Base-by-base conservation (phyloP, 2,329 filamentous ascomycete species). In the Aspergillus amoenus region DNA sequence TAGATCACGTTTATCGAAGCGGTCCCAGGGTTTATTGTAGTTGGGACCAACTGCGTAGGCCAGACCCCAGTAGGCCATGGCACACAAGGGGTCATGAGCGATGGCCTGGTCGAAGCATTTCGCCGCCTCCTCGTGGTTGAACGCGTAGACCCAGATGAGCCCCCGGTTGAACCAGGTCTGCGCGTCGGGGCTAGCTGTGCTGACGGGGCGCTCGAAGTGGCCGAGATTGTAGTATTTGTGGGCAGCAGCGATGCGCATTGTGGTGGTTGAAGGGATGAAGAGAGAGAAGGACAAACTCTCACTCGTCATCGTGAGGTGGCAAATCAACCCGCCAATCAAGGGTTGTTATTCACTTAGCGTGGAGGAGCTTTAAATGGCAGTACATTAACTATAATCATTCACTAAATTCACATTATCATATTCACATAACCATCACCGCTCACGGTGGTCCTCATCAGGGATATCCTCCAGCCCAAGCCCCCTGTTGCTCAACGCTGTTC, bases 11-110 rank as follows among this genome's bases (percentile, higher is more conserved):
- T 79, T 73, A 53, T 88, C 87, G 62, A 92, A 91, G 18, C 84
- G 79, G 24, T 84, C 82, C 90, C 90, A 92, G 0, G 89, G 86
- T 66, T 92, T 91, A 75, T 93, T 90, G 72, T 89, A 88, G 67
- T 93, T 92, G 3, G 90, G 89, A 0, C 89, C 90, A 0, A 89
- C 74, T 1, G 86, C 79, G 68, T 89, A 92, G 0, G 89, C 73
- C 8, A 76, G 61, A 1, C 74, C 74, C 74, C 74, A 77, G 57
- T 75, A 71, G 5, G 74, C 74, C 66, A 77, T 73, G 2, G 73
- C 69, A 57, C 72, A 77, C 11, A 58, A 53, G 12, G 64, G 61
- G 60, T 77, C 75, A 51, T 70, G 52, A 1, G 61, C 52, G 40
- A 76, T 71, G 15, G 71, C 74, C 22, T 68, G 67, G 45, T 72